Base-by-base conservation (phyloP, 495 filamentous ascomycete genomes). In the Zalerion maritima region DNA sequence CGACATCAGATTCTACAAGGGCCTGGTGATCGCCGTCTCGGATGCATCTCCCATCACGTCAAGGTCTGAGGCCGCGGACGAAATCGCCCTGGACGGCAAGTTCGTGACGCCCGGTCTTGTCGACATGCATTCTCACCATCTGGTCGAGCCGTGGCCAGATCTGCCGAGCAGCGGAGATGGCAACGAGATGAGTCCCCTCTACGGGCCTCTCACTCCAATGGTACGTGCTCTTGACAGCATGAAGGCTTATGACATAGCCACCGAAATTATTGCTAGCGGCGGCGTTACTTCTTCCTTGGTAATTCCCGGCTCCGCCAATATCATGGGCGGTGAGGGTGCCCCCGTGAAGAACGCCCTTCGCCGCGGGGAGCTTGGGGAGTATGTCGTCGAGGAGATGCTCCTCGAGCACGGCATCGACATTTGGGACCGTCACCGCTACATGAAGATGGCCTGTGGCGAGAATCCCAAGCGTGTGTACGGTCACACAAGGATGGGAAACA, bases 391-490 rank as follows among this genome's bases (percentile, higher is more conserved):
- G 20, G 62, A 59, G 11, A 49, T 71, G 38, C 48, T 69, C 15
- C 45, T 66, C n/a, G 59, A 67, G 34, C 40, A 54, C 28, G 50
- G 52, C 1, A 42, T 52, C 15, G 50, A 55, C 5, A 42, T 51
- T 15, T 38, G 40, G 6, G 44, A 62, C 24, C 49, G 58, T 19
- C 53, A 58, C 26, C 40, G 56, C 24, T 69, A 64, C 38, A 57
- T 72, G 49, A 72, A 72, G 44, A 70, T 72, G 66, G 67, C 67
- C 3, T 69, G 64, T 39, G 67, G 67, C 7, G 64, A 67, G 44
- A 71, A 71, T 39, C 58, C 65, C 1, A 52, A 54, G 35, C 2
- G 47, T 1, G 50, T 57, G 2, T 64, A 62, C 31, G 48, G 35
- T 14, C 29, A 57, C 34, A 49, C 44, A 25, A 37, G 45, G 5